Conservation (phyloP, 2,329 filamentous ascomycete genomes). For the Phaeosphaeria sp. region DNA sequence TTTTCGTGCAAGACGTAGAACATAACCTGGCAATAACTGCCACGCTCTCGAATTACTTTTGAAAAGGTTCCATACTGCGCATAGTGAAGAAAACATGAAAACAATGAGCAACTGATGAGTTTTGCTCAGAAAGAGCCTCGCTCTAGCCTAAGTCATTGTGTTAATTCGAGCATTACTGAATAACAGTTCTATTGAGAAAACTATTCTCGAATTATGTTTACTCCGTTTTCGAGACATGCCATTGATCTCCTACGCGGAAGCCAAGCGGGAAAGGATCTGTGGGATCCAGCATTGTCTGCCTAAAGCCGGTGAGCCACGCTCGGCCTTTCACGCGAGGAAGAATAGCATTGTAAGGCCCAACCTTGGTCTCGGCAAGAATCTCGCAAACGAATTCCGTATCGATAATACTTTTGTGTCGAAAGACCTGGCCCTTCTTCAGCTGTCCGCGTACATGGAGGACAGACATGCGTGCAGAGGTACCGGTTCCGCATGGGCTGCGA, state of each 20-base stretch:
- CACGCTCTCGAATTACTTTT: too few relatives aligned
- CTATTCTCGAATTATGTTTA: not conserved
- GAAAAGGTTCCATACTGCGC: too few relatives aligned
- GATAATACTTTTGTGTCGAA: slow-evolving; percentile 53
- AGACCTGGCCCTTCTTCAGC: slow-evolving; percentile 46
- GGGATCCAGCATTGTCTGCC: slow-evolving; percentile 53
- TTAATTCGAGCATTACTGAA: not conserved
- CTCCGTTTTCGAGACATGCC: slow-evolving; percentile 9
- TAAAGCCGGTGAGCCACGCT: slow-evolving; percentile 56
- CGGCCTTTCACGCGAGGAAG: slow-evolving; percentile 53
- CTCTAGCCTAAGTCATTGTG: not conserved
- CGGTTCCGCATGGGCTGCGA: slow-evolving; percentile 47
- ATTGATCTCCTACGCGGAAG: slow-evolving; percentile 49
- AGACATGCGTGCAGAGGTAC: slow-evolving; percentile 54
- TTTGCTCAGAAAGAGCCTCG: not conserved
- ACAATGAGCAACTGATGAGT: too few relatives aligned
- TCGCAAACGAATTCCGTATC: slow-evolving; percentile 52
- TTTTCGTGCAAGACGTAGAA: not conserved
- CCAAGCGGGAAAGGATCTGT: slow-evolving; percentile 53
- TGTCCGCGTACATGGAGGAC: slow-evolving; percentile 52
- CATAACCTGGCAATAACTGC: too few relatives aligned
- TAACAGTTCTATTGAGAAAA: not conserved
- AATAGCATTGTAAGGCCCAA: slow-evolving; percentile 51
- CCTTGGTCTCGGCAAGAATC: slow-evolving; percentile 48
- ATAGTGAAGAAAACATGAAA: too few relatives aligned